These are phyloP conservation scores for Phytophthora melonis DNA, from an alignment of 352 stramenopile species.

Conservation along the genomic window DNA sequence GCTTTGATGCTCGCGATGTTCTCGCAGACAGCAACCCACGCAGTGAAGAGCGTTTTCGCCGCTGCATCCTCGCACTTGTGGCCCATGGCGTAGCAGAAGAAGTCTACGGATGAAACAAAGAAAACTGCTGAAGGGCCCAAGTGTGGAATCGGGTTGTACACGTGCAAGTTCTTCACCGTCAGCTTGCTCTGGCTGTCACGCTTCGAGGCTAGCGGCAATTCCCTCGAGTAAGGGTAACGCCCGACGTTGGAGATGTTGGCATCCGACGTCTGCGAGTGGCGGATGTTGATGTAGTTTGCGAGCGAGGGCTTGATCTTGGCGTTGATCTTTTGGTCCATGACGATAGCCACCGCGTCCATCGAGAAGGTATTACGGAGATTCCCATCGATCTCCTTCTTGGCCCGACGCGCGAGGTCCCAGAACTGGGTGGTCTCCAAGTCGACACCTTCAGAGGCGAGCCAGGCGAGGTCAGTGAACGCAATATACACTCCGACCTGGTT, in stretches of 20 bases:
- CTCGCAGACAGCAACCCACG: conserved; percentile 11
- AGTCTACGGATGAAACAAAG: conserved; percentile 25
- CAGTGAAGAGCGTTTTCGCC: conserved; percentile 13
- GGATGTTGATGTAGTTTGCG: conserved; percentile 9
- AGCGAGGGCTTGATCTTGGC: conserved; percentile 8
- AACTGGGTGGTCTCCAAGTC: conserved; percentile 27
- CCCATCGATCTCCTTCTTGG: conserved; percentile 29
- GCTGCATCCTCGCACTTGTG: conserved; percentile 35
- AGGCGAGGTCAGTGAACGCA: conserved; percentile 11
- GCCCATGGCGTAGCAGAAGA: conserved; percentile 24
- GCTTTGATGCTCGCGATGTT: neutral
- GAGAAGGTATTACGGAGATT: conserved; percentile 14
- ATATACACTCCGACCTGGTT: conserved; percentile 39
- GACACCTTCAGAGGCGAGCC: conserved; percentile 19
- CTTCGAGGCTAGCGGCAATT: neutral
- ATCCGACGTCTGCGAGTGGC: conserved; percentile 16
- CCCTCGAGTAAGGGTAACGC: conserved; percentile 19
- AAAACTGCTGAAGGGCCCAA: conserved; percentile 21
- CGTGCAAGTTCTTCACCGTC: conserved; percentile 25
- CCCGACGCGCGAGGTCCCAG: conserved; percentile 45
- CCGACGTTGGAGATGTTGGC: conserved; percentile 31
- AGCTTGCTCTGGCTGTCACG: neutral
- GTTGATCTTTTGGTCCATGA: conserved; percentile 16
- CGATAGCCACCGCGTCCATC: conserved; percentile 8
- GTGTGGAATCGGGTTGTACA: conserved; percentile 29